These are phyloP conservation scores for Aspergillus coremiiformis DNA, from an alignment of 495 filamentous ascomycete species.

Conservation along the genomic window DNA sequence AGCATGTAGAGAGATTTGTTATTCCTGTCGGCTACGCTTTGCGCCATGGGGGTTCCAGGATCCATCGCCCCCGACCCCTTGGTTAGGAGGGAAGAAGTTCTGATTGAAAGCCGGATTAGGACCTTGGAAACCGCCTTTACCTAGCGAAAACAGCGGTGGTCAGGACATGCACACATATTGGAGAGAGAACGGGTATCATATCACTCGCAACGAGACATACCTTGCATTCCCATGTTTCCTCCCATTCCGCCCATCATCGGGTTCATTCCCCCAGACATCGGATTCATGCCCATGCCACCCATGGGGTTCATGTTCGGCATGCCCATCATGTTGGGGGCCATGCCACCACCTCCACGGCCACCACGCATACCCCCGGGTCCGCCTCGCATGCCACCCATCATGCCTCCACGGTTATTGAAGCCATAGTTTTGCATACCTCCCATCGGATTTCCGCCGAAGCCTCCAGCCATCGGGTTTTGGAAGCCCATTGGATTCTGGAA, in stretches of 20 bases:
- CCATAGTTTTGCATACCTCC: slow-evolving; percentile 51
- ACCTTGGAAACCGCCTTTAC: slow-evolving; percentile 57
- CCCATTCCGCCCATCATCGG: slow-evolving; percentile 53
- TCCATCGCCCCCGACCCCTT: slow-evolving; percentile 44
- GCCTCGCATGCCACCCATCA: slow-evolving; percentile 62
- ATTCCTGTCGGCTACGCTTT: slow-evolving; percentile 68
- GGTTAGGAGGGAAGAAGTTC: slow-evolving; percentile 65
- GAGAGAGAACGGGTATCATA: neutral
- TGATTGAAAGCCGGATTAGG: slow-evolving; percentile 70
- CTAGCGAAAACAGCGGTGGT: slow-evolving; percentile 10
- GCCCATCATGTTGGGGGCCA: slow-evolving; percentile 51
- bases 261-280: slow-evolving; percentile 47
- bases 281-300: slow-evolving; percentile 60
- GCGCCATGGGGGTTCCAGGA: slow-evolving; percentile 80
- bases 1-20: slow-evolving; percentile 11
- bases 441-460: slow-evolving; percentile 49
- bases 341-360: slow-evolving; percentile 50
- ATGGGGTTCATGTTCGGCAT: slow-evolving; percentile 43
- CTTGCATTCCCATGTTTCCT: slow-evolving; percentile 53
- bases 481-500: slow-evolving; percentile 52
- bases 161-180: neutral
- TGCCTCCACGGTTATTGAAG: slow-evolving; percentile 59
- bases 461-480: slow-evolving; percentile 53
- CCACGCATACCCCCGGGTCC: slow-evolving; percentile 63
- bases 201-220: slow-evolving; percentile 42